These are phyloP conservation scores for Tetracladium setigerum DNA, from an alignment of 495 filamentous ascomycete genomes.

Conservation along the genomic window DNA sequence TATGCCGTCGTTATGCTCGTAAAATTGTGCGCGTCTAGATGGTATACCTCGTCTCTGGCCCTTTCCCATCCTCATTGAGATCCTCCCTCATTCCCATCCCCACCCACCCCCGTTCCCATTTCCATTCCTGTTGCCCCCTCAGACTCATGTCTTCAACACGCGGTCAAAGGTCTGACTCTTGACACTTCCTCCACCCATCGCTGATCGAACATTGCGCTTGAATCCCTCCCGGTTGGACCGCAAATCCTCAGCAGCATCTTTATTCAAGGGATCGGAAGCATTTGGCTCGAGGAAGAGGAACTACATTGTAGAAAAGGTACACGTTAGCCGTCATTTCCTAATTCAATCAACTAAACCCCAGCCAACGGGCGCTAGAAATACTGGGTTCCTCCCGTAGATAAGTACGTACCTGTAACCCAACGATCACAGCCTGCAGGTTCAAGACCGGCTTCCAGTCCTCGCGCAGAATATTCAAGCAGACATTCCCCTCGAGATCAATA, in stretches of 20 bases:
- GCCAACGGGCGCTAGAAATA: neutral
- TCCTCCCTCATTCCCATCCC: neutral
- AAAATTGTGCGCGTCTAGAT: conserved; percentile 15
- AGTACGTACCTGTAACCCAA: conserved; percentile 70
- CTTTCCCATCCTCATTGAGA: conserved; percentile 2
- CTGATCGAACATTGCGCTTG: conserved; percentile 76
- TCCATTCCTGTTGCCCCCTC: conserved; percentile 4
- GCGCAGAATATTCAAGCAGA: conserved; percentile 91
- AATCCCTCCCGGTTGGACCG: conserved; percentile 76
- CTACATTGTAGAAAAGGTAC: conserved; percentile 32
- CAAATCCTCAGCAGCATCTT: conserved; percentile 93
- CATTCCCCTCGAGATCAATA: conserved; percentile 95
- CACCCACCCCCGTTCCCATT: neutral
- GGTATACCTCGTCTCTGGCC: conserved; percentile 2
- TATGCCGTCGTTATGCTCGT: conserved; percentile 17
- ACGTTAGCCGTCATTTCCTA: neutral
- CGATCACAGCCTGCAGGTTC: conserved; percentile 93
- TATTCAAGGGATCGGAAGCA: conserved; percentile 92
- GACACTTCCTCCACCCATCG: conserved; percentile 79
- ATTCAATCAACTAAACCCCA: neutral
- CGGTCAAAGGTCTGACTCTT: conserved; percentile 65
- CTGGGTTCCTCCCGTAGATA: neutral
- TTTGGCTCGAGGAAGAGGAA: conserved; percentile 98
- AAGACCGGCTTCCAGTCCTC: conserved; percentile 99
- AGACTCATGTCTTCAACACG: conserved; percentile 44